A percentile compares a stretch with the other conserved stretches of the same genome.
Evolutionary conservation across 192 early-diverging fungal species (phyloP).

Genomic region (Mortierella hygrophila): DNA sequence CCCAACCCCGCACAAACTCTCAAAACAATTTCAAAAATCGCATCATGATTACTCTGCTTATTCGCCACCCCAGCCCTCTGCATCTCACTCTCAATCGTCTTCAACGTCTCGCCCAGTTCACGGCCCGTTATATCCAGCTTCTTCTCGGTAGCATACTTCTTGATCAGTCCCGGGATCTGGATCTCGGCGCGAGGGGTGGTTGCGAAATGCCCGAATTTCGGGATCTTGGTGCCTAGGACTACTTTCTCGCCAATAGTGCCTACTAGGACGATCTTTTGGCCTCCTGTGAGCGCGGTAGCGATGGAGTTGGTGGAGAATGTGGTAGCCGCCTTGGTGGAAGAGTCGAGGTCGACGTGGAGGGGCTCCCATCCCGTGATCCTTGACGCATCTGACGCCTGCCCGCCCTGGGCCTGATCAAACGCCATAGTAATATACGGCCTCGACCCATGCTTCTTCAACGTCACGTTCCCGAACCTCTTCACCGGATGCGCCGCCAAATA

Average conservation of each 20-base stretch:
- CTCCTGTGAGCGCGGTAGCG: neutral
- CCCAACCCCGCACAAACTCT: neutral
- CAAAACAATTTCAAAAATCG: constrained; percentile 10
- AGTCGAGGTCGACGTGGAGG: neutral
- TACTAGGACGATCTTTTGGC: constrained; percentile 20
- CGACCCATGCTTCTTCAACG: constrained; percentile 5
- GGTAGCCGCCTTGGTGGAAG: neutral
- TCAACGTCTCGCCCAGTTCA: constrained; percentile 16
- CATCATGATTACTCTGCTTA: constrained; percentile 11
- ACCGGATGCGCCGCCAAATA: neutral
- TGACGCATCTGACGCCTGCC: neutral
- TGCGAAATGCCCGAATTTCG: constrained; percentile 19
- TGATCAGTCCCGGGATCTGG: constrained; percentile 17
- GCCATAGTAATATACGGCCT: constrained; percentile 23
- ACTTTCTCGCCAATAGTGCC: constrained; percentile 34
- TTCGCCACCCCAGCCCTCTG: constrained; percentile 17
- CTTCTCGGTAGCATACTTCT: neutral
- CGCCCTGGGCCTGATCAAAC: constrained; percentile 15
- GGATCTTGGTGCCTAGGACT: constrained; percentile 4
- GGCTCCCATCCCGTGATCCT: constrained; percentile 20
- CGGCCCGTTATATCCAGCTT: constrained; percentile 1
- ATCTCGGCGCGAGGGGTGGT: constrained; percentile 22
- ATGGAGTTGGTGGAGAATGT: too few species aligned
- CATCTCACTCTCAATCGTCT: constrained; percentile 22
- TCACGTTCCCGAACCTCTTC: constrained; percentile 1